Base-by-base conservation (phyloP, 495 filamentous ascomycete genomes). In the Aspergillus sclerotioniger region DNA sequence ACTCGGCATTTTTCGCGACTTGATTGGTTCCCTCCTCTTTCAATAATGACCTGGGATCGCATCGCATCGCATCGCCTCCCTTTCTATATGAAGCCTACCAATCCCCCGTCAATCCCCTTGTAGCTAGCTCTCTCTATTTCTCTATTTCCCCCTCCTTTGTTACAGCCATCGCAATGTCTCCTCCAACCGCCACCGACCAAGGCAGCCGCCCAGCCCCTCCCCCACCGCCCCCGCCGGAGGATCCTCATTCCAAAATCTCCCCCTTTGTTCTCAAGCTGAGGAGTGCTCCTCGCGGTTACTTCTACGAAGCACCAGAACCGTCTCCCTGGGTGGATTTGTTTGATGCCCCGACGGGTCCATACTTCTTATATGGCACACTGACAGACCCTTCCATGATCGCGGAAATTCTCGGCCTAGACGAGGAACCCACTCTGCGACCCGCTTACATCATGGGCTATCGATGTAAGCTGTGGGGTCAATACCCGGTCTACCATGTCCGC, bases 341-440 rank as follows among this genome's bases (percentile, higher is more conserved):
- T 41, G 49, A 51, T 3, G 54, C 66, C 10, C 59, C 61, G 2
- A 64, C 52, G 1, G 64, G 64, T 0, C 59, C 62, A 1, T 76
- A 72, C 57, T 73, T 74, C 51, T 71, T 75, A 60, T 71, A 75
- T 53, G 67, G 71, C 49, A 69, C 65, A 7, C 56, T 75, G 9
- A 51, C 61, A 3, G 59, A 74, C 28, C 62, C 67, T 0, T 21
- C 57, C 1, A 43, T 61, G 52, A 52, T 74, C 2, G 16, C 43
- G 4, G 52, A 66, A 1, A 53, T 67, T 15, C 59, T 73, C 7
- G 49, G 31, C 3, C 19, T 72, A 13, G 58, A 64, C 5, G 13
- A 57, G 2, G 35, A 47, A 15, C 63, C 62, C 2, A 19, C 19
- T 12, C 52, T 67, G 8, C 58, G 62, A 13, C 62, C 56, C 0